phyloP scores from a whole-genome alignment of 75 land plant genomes.

The Picea glauca region DNA sequence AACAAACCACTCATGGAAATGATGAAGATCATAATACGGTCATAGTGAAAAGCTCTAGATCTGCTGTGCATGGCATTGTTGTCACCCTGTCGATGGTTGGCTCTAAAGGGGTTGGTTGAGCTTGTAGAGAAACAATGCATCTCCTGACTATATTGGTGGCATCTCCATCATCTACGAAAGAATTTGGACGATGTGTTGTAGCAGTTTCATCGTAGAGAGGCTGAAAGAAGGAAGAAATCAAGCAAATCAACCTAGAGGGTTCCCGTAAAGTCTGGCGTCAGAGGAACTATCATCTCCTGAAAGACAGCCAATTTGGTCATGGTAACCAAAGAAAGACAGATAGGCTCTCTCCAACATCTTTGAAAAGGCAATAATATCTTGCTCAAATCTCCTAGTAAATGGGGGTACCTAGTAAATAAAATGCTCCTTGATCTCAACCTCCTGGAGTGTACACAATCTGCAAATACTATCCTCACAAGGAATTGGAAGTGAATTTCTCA shows the following conservation, averaged over 20 bases:
- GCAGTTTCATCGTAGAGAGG: neutral
- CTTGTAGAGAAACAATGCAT: neutral
- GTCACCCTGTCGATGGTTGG: neutral
- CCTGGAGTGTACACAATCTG: neutral
- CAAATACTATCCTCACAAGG: neutral
- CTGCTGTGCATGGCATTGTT: neutral
- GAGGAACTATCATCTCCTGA: neutral
- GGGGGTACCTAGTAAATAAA: neutral
- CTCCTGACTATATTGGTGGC: neutral
- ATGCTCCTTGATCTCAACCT: neutral
- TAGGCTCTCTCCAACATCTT: neutral
- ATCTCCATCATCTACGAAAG: neutral
- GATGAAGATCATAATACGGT: too few species aligned
- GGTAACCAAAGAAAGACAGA: neutral
- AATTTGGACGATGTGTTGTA: neutral
- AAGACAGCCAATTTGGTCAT: neutral
- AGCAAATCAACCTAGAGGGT: neutral
- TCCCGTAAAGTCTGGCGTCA: neutral
- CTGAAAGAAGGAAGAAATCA: neutral
- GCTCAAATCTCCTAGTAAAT: neutral
- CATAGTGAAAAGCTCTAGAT: neutral
- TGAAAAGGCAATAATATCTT: neutral
- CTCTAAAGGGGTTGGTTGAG: neutral
- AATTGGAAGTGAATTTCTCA: neutral
- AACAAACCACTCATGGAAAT: neutral